These are phyloP conservation scores for Aspergillus mulundensis DNA, from an alignment of 495 filamentous ascomycete genomes.

Conservation along the genomic window DNA sequence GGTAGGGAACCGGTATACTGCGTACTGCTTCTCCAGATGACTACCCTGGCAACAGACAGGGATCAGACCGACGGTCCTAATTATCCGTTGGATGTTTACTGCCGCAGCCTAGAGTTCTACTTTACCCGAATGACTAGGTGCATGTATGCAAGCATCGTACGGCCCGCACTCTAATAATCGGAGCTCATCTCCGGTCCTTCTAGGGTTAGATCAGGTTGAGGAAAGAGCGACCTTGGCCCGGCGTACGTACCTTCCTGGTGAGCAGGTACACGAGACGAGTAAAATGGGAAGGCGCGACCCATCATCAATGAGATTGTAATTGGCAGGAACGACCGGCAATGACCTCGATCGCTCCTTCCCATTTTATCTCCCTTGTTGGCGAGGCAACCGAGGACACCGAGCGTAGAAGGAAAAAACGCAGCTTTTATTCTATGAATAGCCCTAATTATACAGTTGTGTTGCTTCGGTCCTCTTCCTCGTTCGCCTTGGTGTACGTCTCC, in stretches of 20 bases:
- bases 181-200: constrained; percentile 11
- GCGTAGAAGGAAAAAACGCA: background rate
- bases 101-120: background rate
- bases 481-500: constrained; percentile 39
- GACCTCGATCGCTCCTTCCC: no score
- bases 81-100: constrained; percentile 1
- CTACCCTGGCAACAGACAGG: background rate
- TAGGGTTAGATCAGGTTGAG: background rate
- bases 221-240: background rate
- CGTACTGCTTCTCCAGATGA: no score
- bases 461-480: constrained; percentile 41
- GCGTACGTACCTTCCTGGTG: background rate
- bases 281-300: no score
- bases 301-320: no score
- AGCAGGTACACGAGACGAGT: no score
- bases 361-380: no score
- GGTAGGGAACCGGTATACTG: no score
- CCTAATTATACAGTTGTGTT: constrained; percentile 39
- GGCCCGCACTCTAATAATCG: background rate
- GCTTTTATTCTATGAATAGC: constrained; percentile 13
- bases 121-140: background rate
- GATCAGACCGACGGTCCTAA: constrained; percentile 8
- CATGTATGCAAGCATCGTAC: background rate
- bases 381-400: no score
- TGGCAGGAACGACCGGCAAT: no score